Conservation (phyloP, 2,329 filamentous ascomycete genomes). For the Diplodia seriata region DNA sequence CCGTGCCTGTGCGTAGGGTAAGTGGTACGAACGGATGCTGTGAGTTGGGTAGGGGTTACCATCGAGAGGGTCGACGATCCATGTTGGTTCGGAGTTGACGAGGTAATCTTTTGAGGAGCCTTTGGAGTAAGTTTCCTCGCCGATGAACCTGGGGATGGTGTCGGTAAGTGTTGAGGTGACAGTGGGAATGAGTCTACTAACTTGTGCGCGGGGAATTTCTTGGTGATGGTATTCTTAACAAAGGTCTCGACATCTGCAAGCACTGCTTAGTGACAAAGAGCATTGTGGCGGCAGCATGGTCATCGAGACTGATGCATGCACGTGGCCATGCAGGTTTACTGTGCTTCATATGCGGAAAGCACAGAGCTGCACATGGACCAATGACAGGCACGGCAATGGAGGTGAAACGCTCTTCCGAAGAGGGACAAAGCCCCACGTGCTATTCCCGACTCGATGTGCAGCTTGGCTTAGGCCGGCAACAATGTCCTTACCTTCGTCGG, state of each 20-base stretch:
- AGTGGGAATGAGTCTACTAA: constrained; percentile 49
- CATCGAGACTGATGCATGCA: neutral
- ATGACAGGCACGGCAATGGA: constrained; percentile 21
- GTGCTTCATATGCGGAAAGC: neutral
- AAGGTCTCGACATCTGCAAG: constrained; percentile 73
- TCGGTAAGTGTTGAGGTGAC: constrained; percentile 5
- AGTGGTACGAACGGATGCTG: neutral
- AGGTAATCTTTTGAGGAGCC: constrained; percentile 72
- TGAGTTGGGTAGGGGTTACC: constrained; percentile 50
- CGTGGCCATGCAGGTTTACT: too few relatives aligned
- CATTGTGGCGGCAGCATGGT: neutral
- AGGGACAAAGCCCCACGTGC: constrained; percentile 20
- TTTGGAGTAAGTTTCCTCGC: constrained; percentile 77
- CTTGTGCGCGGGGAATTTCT: constrained; percentile 71
- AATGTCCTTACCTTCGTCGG: constrained; percentile 66
- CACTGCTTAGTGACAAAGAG: constrained; percentile 27
- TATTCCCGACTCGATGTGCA: neutral
- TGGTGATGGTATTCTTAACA: constrained; percentile 65
- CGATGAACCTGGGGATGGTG: constrained; percentile 66
- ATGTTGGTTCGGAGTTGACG: constrained; percentile 69
- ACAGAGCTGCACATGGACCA: constrained; percentile 1
- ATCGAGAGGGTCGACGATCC: constrained; percentile 79
- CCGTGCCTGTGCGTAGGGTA: constrained; percentile 59
- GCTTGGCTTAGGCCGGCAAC: neutral
- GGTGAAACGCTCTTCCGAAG: constrained; percentile 33